phyloP scores from a whole-genome alignment of 2,329 filamentous ascomycete genomes.

The Colletotrichum shisoi region DNA sequence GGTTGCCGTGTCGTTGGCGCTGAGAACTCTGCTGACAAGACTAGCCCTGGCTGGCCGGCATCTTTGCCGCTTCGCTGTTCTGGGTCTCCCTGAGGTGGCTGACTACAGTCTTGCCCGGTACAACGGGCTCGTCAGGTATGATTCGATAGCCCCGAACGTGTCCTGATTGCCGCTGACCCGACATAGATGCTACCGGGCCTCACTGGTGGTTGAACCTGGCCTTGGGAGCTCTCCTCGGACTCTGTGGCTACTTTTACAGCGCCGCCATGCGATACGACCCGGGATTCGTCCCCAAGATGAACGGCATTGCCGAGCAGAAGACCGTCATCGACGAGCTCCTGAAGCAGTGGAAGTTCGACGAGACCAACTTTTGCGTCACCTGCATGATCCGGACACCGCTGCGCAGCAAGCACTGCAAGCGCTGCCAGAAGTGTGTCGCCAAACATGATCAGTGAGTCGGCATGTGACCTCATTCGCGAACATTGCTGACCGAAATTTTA shows the following conservation, averaged over 20 bases:
- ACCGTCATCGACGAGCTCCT: conserved; percentile 88
- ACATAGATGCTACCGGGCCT: conserved; percentile 67
- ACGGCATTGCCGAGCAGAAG: conserved; percentile 88
- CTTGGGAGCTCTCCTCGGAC: conserved; percentile 69
- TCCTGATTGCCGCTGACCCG: conserved; percentile 44
- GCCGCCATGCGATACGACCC: conserved; percentile 88
- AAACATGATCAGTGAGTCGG: conserved; percentile 90
- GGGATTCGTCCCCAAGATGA: conserved; percentile 89
- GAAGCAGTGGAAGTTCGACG: conserved; percentile 86
- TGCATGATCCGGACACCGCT: conserved; percentile 95
- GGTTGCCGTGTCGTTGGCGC: conserved; percentile 45
- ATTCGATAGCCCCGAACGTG: not conserved
- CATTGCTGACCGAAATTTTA: conserved; percentile 47
- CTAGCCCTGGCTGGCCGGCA: conserved; percentile 89
- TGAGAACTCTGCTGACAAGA: conserved; percentile 40
- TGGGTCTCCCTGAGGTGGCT: conserved; percentile 81
- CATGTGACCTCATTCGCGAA: not conserved
- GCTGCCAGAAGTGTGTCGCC: conserved; percentile 90
- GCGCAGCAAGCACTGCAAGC: conserved; percentile 93
- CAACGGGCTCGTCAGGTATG: conserved; percentile 60
- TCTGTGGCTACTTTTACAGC: conserved; percentile 86
- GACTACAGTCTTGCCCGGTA: conserved; percentile 69
- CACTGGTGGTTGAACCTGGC: conserved; percentile 80
- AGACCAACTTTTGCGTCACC: conserved; percentile 88
- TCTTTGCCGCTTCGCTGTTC: conserved; percentile 88